Percentiles rank a stretch among this genome's conserved stretches.
These are phyloP conservation scores for Oemleria cerasiformis DNA, from an alignment of 306 rosid species.

Conservation along the genomic window DNA sequence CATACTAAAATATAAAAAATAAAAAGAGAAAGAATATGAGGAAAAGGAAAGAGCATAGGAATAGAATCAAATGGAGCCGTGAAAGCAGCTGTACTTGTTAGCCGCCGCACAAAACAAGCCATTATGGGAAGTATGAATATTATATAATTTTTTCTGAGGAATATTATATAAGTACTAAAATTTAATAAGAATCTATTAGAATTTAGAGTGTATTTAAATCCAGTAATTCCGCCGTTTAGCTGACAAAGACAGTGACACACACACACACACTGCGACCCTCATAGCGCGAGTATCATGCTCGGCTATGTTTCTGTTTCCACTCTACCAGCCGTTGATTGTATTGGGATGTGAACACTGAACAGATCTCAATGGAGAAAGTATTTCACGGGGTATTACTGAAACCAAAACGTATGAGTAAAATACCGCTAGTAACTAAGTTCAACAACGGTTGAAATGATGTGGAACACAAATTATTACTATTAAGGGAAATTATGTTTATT, in stretches of 20 bases:
- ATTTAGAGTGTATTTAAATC: neutral
- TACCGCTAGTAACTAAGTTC: too few species aligned
- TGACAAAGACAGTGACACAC: neutral
- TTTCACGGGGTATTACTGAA: neutral
- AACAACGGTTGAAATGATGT: too few species aligned
- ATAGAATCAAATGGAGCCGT: neutral
- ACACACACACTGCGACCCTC: neutral
- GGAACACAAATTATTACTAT: too few species aligned
- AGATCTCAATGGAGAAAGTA: neutral
- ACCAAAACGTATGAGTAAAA: too few species aligned
- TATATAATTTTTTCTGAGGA: too few species aligned
- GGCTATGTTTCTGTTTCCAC: neutral
- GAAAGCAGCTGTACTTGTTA: neutral
- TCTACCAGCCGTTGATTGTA: neutral
- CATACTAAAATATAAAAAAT: too few species aligned
- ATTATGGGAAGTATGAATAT: neutral
- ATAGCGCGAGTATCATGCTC: neutral
- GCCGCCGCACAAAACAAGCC: slow-evolving; percentile 13
- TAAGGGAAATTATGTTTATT: too few species aligned
- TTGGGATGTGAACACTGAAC: too few species aligned
- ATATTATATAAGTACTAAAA: neutral
- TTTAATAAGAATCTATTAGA: neutral
- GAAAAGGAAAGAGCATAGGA: neutral
- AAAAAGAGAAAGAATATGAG: neutral
- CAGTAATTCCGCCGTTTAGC: slow-evolving; percentile 21